Evolutionary conservation across 1,139 yeast species (phyloP).

Genomic region (Keqinozyma sinolaborantium): DNA sequence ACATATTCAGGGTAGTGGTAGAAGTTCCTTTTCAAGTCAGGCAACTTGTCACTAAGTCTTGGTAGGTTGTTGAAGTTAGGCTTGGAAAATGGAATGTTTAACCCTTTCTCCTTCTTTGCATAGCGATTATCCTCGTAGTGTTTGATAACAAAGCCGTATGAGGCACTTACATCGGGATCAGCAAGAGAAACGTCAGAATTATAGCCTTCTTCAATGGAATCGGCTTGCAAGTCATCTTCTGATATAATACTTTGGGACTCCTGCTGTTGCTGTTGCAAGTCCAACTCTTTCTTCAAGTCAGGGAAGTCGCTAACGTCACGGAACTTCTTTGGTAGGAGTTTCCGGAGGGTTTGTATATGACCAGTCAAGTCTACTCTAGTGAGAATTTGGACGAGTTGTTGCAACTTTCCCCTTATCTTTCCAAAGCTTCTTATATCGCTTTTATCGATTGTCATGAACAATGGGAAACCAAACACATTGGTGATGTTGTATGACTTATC

Average conservation of each 20-base stretch:
- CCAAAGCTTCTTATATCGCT: constrained; percentile 51
- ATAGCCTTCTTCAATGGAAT: constrained; percentile 24
- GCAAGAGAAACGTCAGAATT: constrained; percentile 51
- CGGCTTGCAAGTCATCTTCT: constrained; percentile 2
- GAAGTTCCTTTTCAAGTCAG: constrained; percentile 25
- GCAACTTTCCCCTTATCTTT: constrained; percentile 52
- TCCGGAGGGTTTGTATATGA: constrained; percentile 19
- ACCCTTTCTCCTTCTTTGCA: constrained; percentile 5
- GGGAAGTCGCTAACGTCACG: constrained; percentile 32
- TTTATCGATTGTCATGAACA: constrained; percentile 56
- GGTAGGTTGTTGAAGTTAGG: constrained; percentile 28
- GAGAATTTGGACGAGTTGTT: constrained; percentile 26
- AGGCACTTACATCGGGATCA: constrained; percentile 47
- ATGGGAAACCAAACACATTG: constrained; percentile 66
- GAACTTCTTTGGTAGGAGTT: constrained; percentile 14
- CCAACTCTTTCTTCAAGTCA: neutral
- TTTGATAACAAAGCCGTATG: constrained; percentile 50
- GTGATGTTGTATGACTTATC: constrained; percentile 34
- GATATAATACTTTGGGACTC: constrained; percentile 4
- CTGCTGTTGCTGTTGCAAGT: constrained; percentile 1
- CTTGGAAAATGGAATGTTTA: constrained; percentile 28
- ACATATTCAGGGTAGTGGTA: constrained; percentile 23
- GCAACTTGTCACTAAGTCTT: constrained; percentile 23
- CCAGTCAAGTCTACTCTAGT: constrained; percentile 21
- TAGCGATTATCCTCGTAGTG: constrained; percentile 14